Percentiles rank a stretch among this genome's conserved stretches.
These are phyloP conservation scores for Aspergillus sclerotialis DNA, from an alignment of 2,329 filamentous ascomycete species.

Conservation along the genomic window DNA sequence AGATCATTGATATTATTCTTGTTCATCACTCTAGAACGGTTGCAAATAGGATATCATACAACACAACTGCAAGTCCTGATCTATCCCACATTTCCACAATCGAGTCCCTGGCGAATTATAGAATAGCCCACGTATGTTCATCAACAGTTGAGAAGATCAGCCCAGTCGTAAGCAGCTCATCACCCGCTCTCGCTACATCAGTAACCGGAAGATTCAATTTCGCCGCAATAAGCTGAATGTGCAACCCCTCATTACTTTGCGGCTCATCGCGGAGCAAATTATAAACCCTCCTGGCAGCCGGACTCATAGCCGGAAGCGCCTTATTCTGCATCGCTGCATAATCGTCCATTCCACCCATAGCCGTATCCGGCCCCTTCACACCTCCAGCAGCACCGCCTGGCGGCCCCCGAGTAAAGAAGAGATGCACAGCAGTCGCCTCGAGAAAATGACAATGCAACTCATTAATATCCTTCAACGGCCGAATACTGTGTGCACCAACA, in stretches of 20 bases:
- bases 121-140: conserved; percentile 82
- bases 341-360: conserved; percentile 29
- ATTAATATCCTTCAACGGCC: conserved; percentile 76
- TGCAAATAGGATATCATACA: conserved; percentile 2
- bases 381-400: conserved; percentile 36
- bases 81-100: no score
- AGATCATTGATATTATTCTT: no score
- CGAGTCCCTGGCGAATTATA: conserved; percentile 49
- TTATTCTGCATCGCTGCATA: conserved; percentile 16
- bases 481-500: conserved; percentile 72
- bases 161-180: conserved; percentile 68
- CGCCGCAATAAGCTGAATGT: conserved; percentile 69
- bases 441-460: conserved; percentile 90
- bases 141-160: conserved; percentile 87
- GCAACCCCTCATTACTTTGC: conserved; percentile 73
- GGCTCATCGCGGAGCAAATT: conserved; percentile 59
- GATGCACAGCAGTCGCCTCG: conserved; percentile 80
- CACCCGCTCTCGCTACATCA: conserved; percentile 69
- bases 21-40: no score
- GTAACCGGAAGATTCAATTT: conserved; percentile 57
- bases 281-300: conserved; percentile 63
- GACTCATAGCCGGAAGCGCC: conserved; percentile 45
- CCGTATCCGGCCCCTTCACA: conserved; percentile 16
- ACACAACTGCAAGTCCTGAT: no score
- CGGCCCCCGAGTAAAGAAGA: conserved; percentile 70